Conservation (phyloP, 1,284 basidiomycete species). For the Kalmanozyma brasiliensis region DNA sequence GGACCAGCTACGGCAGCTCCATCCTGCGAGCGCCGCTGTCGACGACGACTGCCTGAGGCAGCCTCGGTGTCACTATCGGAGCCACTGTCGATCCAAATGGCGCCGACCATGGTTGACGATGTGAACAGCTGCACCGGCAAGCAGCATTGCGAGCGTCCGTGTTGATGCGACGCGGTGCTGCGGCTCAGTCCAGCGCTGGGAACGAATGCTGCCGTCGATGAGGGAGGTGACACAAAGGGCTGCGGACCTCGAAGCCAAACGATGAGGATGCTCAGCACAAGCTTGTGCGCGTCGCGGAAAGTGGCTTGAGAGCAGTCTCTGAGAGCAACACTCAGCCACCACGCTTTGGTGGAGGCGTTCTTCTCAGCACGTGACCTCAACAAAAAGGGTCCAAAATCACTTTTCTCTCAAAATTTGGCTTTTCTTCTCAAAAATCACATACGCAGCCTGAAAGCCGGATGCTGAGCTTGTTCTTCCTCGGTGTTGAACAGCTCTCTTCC, state of each 20-base stretch:
- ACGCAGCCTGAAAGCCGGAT: conserved; percentile 3
- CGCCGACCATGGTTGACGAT: conserved; percentile 28
- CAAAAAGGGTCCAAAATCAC: conserved; percentile 16
- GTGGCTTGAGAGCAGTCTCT: background rate
- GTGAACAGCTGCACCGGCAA: background rate
- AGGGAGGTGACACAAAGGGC: background rate
- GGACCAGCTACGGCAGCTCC: conserved; percentile 9
- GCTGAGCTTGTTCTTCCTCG: conserved; percentile 3
- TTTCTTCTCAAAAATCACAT: conserved; percentile 14
- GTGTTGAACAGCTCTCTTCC: background rate
- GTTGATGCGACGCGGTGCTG: background rate
- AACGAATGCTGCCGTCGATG: background rate
- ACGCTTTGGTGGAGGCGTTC: background rate
- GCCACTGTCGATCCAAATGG: conserved; percentile 41
- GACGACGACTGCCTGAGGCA: conserved; percentile 1
- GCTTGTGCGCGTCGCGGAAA: conserved; percentile 16
- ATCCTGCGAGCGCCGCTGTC: conserved; percentile 1
- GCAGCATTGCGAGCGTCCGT: conserved; percentile 9
- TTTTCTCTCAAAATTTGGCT: conserved; percentile 9
- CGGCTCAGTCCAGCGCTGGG: background rate
- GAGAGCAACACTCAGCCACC: conserved; percentile 1
- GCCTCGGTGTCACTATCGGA: conserved; percentile 29
- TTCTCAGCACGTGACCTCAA: conserved; percentile 14
- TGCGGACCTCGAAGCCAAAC: background rate
- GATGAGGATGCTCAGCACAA: background rate